Evolutionary conservation across 2,329 filamentous ascomycete genomes (phyloP), one percentile per base, ranked within the genome.

Genomic region (Colletotrichum viniferum): DNA sequence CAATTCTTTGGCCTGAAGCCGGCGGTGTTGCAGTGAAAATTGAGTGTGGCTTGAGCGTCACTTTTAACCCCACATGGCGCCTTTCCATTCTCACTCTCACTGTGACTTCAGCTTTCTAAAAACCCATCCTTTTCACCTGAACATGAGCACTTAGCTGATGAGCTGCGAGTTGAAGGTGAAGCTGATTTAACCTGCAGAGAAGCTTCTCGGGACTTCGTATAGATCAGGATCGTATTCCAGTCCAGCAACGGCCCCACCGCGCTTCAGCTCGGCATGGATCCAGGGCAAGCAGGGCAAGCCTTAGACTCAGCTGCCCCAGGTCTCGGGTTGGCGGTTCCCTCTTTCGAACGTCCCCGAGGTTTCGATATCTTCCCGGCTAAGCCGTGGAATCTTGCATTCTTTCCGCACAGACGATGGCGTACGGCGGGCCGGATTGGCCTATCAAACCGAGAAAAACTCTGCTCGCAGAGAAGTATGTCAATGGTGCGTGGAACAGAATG

Each of bases 41-140:
- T 76, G 73, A 48, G 69, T 76, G 70, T 76, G 69, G 69, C 73
- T 76, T 61, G 55, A 76, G 73, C 73, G 73, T 69, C 64, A 32
- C 24, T 26, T 52, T 1, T 4, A 62, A 63, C 64, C 73, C 73
- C 73, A 76, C 70, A 62, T 61, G 13, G 63, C 58, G 69, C 43
- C 63, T 24, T 12, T 52, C 32, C 26, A 60, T 30, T n/a, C 21
- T 26, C 28, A 10, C 14, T 26, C 32, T 36, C 18, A 38, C 12
- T 38, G 32, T 63, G 60, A 10, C 34, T 36, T 26, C 32, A 28
- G 16, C 55, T 16, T 26, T 7, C 14, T 13, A 0, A 7, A 4
- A 26, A 21, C 10, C 5, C 43, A 52, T 52, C n/a, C 43, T 52
- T 21, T 48, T 2, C 0, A 18, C 16, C 16, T 14, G 21, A 12